These are phyloP conservation scores for Diaporthe citri DNA, from an alignment of 2,329 filamentous ascomycete genomes.

Conservation along the genomic window DNA sequence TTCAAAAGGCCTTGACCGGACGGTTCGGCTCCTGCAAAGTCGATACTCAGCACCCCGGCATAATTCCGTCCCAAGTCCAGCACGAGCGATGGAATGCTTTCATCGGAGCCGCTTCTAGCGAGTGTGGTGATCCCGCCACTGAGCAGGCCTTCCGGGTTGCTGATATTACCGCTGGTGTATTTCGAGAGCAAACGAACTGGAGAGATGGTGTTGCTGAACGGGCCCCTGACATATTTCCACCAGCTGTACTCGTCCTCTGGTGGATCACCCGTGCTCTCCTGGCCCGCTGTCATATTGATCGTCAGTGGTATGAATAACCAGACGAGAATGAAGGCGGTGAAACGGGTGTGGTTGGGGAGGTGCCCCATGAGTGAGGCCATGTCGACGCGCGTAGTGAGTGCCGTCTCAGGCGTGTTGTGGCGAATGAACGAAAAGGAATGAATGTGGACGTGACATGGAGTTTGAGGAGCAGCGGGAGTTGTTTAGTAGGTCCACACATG, in stretches of 20 bases:
- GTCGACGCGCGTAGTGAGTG: not conserved
- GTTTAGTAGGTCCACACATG: not conserved
- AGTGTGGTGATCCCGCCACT: slow-evolving; percentile 50
- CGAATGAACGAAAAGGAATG: not conserved
- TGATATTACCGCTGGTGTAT: slow-evolving; percentile 53
- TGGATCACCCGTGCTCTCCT: not conserved
- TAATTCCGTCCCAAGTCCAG: slow-evolving; percentile 65
- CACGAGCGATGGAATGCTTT: slow-evolving; percentile 54
- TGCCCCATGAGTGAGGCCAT: not conserved
- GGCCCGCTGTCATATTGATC: not conserved
- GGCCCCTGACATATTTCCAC: slow-evolving; percentile 40
- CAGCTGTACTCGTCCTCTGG: slow-evolving; percentile 26
- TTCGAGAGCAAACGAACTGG: slow-evolving; percentile 35
- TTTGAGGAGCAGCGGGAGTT: not conserved
- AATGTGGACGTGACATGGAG: not conserved
- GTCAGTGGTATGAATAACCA: slow-evolving; percentile 8
- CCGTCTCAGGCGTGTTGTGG: not conserved
- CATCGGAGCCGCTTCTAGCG: slow-evolving; percentile 40
- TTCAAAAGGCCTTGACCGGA: slow-evolving; percentile 40
- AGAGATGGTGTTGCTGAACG: slow-evolving; percentile 28
- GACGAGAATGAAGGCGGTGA: not conserved
- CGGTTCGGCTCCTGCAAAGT: slow-evolving; percentile 54
- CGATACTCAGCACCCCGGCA: slow-evolving; percentile 57
- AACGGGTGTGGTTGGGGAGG: not conserved
- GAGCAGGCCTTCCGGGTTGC: slow-evolving; percentile 52